These are phyloP conservation scores for Aegilops bicornis DNA, from an alignment of 176 grass and related monocot species.

Conservation along the genomic window DNA sequence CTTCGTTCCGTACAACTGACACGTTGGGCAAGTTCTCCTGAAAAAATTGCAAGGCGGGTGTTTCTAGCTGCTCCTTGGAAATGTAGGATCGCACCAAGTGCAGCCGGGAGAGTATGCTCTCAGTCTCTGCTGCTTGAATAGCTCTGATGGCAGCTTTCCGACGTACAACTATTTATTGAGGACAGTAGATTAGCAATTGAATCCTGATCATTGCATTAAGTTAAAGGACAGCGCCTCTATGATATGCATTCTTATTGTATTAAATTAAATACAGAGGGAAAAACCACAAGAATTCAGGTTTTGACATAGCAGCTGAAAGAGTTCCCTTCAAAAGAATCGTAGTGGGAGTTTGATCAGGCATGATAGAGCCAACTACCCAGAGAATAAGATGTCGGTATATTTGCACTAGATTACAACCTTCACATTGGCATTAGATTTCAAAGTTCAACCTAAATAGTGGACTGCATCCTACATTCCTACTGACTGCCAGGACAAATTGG, in stretches of 20 bases:
- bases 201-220: neutral
- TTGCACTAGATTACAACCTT: neutral
- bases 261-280: neutral
- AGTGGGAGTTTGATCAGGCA: neutral
- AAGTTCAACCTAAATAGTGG: neutral
- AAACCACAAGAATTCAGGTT: neutral
- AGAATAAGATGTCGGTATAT: neutral
- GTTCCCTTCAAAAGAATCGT: neutral
- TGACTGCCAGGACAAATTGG: neutral
- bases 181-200: conserved; percentile 20
- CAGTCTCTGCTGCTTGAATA: conserved; percentile 52
- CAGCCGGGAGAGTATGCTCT: conserved; percentile 55
- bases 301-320: neutral
- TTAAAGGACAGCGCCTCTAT: neutral
- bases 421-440: neutral
- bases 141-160: conserved; percentile 64
- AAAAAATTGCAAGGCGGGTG: conserved; percentile 66
- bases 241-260: neutral
- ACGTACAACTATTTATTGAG: conserved; percentile 45
- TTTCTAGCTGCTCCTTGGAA: conserved; percentile 63
- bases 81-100: conserved; percentile 46
- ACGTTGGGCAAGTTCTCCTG: conserved; percentile 70
- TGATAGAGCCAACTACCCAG: neutral
- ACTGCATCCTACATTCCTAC: neutral
- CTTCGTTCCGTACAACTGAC: conserved; percentile 39